Conservation (phyloP, 1,284 basidiomycete species). For the Leccinum subrobustum region DNA sequence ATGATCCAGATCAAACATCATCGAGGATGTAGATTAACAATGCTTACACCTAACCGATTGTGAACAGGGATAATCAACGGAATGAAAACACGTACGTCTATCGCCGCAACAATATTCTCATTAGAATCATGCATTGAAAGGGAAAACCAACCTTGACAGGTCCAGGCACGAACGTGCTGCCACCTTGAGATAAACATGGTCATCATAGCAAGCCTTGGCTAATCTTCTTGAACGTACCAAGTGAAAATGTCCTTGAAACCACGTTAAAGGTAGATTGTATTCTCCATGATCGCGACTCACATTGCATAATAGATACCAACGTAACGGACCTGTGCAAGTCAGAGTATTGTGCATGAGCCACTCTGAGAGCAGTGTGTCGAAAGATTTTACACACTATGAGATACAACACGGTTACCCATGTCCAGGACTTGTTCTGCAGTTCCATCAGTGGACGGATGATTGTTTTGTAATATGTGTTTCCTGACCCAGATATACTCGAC, state of each 20-base stretch:
- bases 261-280: background rate
- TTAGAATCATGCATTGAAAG: no score
- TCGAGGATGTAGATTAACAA: no score
- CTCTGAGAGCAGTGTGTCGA: no score
- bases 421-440: background rate
- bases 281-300: background rate
- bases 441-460: background rate
- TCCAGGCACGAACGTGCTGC: background rate
- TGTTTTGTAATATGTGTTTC: no score
- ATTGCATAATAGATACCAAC: background rate
- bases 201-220: background rate
- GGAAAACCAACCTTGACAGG: background rate
- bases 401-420: no score
- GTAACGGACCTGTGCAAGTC: background rate
- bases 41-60: no score
- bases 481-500: no score
- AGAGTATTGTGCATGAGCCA: background rate
- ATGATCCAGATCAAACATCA: background rate
- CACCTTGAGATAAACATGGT: background rate
- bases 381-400: no score
- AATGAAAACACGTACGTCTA: no score
- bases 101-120: no score
- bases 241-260: background rate
- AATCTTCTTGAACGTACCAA: background rate
- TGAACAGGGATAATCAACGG: no score